phyloP scores from a whole-genome alignment of 2,329 filamentous ascomycete genomes.

The Fusarium tupiense region DNA sequence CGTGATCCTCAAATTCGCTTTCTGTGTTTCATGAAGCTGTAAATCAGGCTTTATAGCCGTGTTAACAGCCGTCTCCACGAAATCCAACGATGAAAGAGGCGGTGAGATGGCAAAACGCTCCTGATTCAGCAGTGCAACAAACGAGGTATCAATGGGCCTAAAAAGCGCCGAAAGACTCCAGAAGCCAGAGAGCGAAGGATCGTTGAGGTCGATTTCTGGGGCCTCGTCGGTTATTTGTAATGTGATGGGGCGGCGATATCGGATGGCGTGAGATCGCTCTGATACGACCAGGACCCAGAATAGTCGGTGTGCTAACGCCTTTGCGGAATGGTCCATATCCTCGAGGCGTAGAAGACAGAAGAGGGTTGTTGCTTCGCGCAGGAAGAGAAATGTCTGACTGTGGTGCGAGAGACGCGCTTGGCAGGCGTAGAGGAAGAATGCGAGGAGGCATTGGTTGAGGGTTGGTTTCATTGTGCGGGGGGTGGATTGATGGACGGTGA shows the following conservation, averaged over 20 bases:
- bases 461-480: constrained; percentile 49
- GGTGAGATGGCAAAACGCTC: constrained; percentile 48
- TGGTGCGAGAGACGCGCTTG: constrained; percentile 55
- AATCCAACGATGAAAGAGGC: constrained; percentile 47
- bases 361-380: constrained; percentile 55
- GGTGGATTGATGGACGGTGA: constrained; percentile 48
- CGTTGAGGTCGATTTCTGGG: constrained; percentile 45
- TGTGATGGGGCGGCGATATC: constrained; percentile 56
- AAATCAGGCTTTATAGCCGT: constrained; percentile 47
- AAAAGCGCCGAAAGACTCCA: constrained; percentile 54
- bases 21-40: constrained; percentile 54
- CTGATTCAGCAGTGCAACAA: constrained; percentile 54
- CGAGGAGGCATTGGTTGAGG: constrained; percentile 52
- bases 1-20: constrained; percentile 56
- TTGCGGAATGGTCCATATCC: constrained; percentile 37
- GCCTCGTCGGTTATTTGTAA: constrained; percentile 53
- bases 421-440: constrained; percentile 58
- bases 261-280: constrained; percentile 56
- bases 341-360: constrained; percentile 49
- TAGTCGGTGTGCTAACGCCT: constrained; percentile 48
- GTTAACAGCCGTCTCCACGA: constrained; percentile 51
- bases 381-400: constrained; percentile 54
- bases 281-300: constrained; percentile 58
- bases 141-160: constrained; percentile 53
- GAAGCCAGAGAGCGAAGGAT: constrained; percentile 50